Evolutionary conservation across 129 eudicot genomes (phyloP).

Genomic region (carrot (Daucus carota)): DNA sequence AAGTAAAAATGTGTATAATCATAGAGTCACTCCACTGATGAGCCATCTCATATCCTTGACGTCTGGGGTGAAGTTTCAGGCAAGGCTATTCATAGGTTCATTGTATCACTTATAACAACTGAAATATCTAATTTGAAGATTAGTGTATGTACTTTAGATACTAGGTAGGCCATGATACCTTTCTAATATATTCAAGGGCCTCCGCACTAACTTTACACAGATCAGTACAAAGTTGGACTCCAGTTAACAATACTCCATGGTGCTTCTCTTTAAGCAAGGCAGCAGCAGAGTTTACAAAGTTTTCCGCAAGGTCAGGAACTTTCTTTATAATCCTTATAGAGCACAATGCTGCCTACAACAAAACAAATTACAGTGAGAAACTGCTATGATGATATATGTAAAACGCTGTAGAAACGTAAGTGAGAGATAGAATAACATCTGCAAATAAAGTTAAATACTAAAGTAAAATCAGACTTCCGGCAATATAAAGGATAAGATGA

Average conservation of each 20-base stretch:
- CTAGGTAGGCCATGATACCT: conserved; percentile 39
- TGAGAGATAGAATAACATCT: neutral
- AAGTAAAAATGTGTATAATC: neutral
- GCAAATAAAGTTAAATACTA: neutral
- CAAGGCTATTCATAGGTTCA: neutral
- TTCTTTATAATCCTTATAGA: conserved; percentile 89
- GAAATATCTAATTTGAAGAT: neutral
- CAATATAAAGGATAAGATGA: neutral
- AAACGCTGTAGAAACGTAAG: neutral
- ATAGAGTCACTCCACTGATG: neutral
- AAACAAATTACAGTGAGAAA: conserved; percentile 12
- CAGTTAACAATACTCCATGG: conserved; percentile 85
- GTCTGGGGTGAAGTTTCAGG: neutral
- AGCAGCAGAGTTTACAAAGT: conserved; percentile 82
- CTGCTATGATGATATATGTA: neutral
- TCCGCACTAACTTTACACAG: conserved; percentile 70
- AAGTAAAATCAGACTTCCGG: neutral
- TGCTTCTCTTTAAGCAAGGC: conserved; percentile 89
- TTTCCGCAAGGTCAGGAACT: conserved; percentile 88
- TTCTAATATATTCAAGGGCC: conserved; percentile 86
- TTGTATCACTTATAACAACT: neutral
- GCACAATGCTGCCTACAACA: conserved; percentile 85
- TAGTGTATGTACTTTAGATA: conserved; percentile 5
- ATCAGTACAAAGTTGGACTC: conserved; percentile 82
- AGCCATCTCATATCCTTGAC: neutral